Evolutionary conservation across 495 filamentous ascomycete species (phyloP), one percentile per base, ranked within the genome.

Genomic region (Trichoderma reesei): DNA sequence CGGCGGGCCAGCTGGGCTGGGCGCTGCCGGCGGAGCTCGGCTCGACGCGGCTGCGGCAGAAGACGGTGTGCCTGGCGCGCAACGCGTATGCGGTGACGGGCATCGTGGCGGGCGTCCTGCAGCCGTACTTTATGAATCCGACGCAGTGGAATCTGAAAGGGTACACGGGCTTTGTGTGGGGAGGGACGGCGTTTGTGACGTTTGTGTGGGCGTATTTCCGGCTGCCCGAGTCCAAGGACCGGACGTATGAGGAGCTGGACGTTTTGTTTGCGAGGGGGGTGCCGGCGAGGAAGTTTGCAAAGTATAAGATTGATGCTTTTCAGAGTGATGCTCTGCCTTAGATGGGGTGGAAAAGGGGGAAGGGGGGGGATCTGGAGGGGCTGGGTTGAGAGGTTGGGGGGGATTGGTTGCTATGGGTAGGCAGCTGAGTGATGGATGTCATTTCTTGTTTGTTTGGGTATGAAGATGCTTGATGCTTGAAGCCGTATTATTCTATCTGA

Each of bases 21-120:
- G 79, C 81, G 7, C 76, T 84, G 64, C 80, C 83, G 3, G 78
- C 82, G 11, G 82, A 84, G 67, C 66, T 83, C 5, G 76, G 78
- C 8, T 78, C 82, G 20, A 77, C 76, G 7, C 73, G 80, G 2
- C 74, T 83, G 18, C 75, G 78, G 54, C 72, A 76, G 62, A 84
- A 84, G 67, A 81, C 79, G 44, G 76, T 84, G 41, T 80, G 81
- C 13, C 73, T 84, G 3, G 80, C 76, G 20, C 78, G 81, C 20
- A 82, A 79, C 67, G 69, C 78, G 13, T 84, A 84, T 18, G 44
- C 38, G 31, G 36, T 54, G 20, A 51, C 33, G 64, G 81, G 79
- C 65, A 73, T 83, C 68, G 76, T 70, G 65, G 73, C 71, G 39
- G 71, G 70, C 65, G 48, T 64, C 67, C 73, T 68, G 67, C 79